These are phyloP conservation scores for Aotearoamyces nothofagi DNA, from an alignment of 2,329 filamentous ascomycete genomes.

Conservation along the genomic window DNA sequence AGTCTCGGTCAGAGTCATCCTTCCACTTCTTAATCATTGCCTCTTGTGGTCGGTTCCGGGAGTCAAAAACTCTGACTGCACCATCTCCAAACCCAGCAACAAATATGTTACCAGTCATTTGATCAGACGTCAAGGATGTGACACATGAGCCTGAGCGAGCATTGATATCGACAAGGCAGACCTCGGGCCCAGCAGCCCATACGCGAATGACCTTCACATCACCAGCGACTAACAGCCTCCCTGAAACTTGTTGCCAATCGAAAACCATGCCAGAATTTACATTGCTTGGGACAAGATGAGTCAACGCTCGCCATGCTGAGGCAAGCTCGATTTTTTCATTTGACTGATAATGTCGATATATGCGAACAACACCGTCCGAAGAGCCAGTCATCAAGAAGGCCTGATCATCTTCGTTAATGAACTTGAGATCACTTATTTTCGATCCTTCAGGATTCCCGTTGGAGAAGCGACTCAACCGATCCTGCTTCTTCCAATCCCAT, in stretches of 20 bases:
- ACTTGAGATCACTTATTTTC: constrained; percentile 85
- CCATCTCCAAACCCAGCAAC: constrained; percentile 95
- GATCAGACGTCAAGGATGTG: constrained; percentile 88
- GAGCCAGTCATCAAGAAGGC: constrained; percentile 90
- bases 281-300: constrained; percentile 85
- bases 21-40: constrained; percentile 97
- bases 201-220: constrained; percentile 92
- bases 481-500: constrained; percentile 82
- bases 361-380: constrained; percentile 84
- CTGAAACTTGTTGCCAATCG: constrained; percentile 98
- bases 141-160: constrained; percentile 91
- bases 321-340: constrained; percentile 67
- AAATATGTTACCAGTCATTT: constrained; percentile 94
- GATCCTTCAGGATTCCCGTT: constrained; percentile 89
- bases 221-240: constrained; percentile 85
- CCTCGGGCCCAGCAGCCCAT: constrained; percentile 89
- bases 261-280: constrained; percentile 93
- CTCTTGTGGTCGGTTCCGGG: constrained; percentile 66
- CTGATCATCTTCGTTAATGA: constrained; percentile 97
- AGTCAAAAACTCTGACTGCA: constrained; percentile 86
- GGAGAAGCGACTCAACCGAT: constrained; percentile 68
- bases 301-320: constrained; percentile 80
- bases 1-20: constrained; percentile 69
- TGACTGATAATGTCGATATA: constrained; percentile 84
- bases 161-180: constrained; percentile 85